A percentile compares a stretch with the other conserved stretches of the same genome.
These are phyloP conservation scores for Lipomyces spencermartinsiae DNA, from an alignment of 805 yeast species.

Conservation along the genomic window DNA sequence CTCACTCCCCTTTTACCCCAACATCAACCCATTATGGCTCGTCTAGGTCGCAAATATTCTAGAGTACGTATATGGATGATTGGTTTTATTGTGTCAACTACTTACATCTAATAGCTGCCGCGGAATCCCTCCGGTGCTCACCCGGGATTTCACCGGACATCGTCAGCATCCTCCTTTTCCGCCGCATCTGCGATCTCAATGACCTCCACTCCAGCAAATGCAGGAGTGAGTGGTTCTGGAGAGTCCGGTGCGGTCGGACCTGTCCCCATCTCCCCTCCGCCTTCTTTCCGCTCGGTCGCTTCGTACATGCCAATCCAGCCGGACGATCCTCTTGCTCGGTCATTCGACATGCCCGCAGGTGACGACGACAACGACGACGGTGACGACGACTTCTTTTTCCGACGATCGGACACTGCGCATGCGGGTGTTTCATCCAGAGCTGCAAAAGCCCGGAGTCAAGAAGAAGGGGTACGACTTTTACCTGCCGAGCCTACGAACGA, in stretches of 20 bases:
- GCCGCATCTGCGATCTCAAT: slow-evolving; percentile 15
- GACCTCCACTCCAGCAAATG: slow-evolving; percentile 10
- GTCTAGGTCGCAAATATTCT: slow-evolving; percentile 33
- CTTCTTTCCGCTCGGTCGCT: slow-evolving; percentile 37
- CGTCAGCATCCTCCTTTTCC: slow-evolving; percentile 24
- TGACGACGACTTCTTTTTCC: slow-evolving; percentile 27
- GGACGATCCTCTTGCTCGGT: slow-evolving; percentile 39
- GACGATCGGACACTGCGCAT: not conserved
- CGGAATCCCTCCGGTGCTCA: slow-evolving; percentile 28
- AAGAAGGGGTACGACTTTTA: slow-evolving; percentile 8
- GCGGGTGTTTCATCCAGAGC: slow-evolving; percentile 1
- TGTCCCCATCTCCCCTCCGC: slow-evolving; percentile 38
- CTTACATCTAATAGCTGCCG: slow-evolving; percentile 23
- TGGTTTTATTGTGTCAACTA: not conserved
- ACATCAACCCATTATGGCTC: slow-evolving; percentile 27
- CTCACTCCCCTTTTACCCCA: not conserved
- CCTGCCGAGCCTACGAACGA: not conserved
- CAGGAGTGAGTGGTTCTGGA: not conserved
- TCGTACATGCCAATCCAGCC: slow-evolving; percentile 37
- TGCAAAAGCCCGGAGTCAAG: not conserved
- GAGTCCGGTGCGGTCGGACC: slow-evolving; percentile 11
- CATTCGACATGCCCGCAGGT: slow-evolving; percentile 28
- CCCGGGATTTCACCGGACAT: slow-evolving; percentile 14
- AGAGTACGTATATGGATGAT: slow-evolving; percentile 24
- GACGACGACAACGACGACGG: slow-evolving; percentile 28